Evolutionary conservation across 2,329 filamentous ascomycete species (phyloP).

Genomic region (Tolypocladium tundrense): DNA sequence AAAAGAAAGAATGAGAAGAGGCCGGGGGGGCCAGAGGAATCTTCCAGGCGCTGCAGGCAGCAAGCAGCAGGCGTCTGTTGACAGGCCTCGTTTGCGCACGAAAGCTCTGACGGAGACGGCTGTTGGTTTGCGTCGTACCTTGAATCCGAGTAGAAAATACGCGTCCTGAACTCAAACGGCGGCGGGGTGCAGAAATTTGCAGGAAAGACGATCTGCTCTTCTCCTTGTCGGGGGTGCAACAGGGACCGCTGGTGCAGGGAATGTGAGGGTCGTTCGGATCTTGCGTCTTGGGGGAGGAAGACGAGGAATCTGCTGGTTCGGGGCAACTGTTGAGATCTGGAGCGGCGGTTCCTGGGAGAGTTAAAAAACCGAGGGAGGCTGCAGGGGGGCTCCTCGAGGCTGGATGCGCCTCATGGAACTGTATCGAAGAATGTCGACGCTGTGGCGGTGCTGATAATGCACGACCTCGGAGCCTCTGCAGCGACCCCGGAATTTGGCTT

Average conservation of each 20-base stretch:
- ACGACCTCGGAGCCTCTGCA: neutral
- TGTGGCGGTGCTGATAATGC: conserved; percentile 23
- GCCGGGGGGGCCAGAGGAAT: conserved; percentile 1
- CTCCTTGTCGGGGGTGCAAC: neutral
- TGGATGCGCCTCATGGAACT: conserved; percentile 31
- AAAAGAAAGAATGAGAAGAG: neutral
- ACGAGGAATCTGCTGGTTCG: neutral
- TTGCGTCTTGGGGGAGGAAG: neutral
- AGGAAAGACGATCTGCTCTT: neutral
- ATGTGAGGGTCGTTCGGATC: neutral
- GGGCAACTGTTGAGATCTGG: neutral
- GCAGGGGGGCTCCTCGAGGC: conserved; percentile 16
- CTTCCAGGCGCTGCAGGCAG: conserved; percentile 1
- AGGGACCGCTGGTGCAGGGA: neutral
- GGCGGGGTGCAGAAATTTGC: conserved; percentile 4
- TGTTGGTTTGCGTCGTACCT: conserved; percentile 1
- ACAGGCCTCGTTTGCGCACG: neutral
- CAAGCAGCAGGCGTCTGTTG: neutral
- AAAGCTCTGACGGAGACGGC: neutral
- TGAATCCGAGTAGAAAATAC: neutral
- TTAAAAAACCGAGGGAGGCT: conserved; percentile 20
- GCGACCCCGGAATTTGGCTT: neutral
- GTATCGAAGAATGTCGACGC: conserved; percentile 30
- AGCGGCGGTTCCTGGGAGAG: conserved; percentile 10
- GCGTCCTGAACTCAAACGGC: neutral